These are phyloP conservation scores for Ocimum tenuiflorum DNA, from an alignment of 257 asterid genomes.

Conservation along the genomic window DNA sequence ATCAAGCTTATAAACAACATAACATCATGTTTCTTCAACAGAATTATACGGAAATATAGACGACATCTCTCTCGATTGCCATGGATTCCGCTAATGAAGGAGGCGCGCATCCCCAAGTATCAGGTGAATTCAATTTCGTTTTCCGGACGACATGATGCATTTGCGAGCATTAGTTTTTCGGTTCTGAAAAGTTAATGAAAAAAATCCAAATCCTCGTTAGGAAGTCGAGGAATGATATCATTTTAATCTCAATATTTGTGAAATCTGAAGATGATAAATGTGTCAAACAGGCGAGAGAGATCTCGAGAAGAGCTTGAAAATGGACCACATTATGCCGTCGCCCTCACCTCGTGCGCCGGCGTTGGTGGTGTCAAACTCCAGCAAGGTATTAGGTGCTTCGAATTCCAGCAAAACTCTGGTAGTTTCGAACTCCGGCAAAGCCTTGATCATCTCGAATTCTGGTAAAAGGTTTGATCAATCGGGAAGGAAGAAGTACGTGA, in stretches of 20 bases:
- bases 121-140: not conserved
- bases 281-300: constrained; percentile 46
- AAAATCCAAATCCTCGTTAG: not conserved
- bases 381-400: constrained; percentile 38
- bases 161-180: not conserved
- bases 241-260: not conserved
- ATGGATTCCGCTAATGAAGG: constrained; percentile 26
- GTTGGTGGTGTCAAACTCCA: constrained; percentile 52
- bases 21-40: not conserved
- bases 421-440: constrained; percentile 55
- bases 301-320: constrained; percentile 40
- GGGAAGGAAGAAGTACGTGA: constrained; percentile 74
- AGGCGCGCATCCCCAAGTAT: constrained; percentile 9
- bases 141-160: not conserved
- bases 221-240: not conserved
- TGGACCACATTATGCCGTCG: constrained; percentile 25
- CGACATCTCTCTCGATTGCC: not conserved
- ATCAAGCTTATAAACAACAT: not conserved
- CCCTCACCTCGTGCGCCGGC: constrained; percentile 41
- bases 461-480: constrained; percentile 39
- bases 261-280: not conserved
- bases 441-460: constrained; percentile 40
- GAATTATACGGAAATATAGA: not conserved
- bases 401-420: constrained; percentile 56
- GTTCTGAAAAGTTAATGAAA: too few species aligned